Percentiles rank a stretch among this genome's conserved stretches.
phyloP scores from a whole-genome alignment of 495 filamentous ascomycete species.

The Neurospora tetraspora region DNA sequence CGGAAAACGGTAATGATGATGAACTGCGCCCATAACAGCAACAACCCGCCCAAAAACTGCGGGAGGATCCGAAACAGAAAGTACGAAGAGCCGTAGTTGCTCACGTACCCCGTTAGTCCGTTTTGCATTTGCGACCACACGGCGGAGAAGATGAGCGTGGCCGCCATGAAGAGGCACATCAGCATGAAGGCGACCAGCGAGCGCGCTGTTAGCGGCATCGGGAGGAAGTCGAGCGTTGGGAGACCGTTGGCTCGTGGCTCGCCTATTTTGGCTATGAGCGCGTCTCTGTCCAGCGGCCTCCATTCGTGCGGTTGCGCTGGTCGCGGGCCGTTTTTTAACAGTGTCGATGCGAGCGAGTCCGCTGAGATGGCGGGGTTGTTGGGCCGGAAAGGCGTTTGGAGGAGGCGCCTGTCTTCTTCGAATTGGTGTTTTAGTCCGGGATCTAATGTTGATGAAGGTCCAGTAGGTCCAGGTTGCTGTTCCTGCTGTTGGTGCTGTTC shows the following conservation, averaged over 20 bases:
- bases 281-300: slow-evolving; percentile 13
- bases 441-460: neutral
- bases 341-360: slow-evolving; percentile 20
- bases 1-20: slow-evolving; percentile 68
- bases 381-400: slow-evolving; percentile 1
- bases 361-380: slow-evolving; percentile 13
- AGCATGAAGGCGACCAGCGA: slow-evolving; percentile 48
- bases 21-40: slow-evolving; percentile 66
- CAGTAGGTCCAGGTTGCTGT: neutral
- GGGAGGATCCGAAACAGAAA: slow-evolving; percentile 81
- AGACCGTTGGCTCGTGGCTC: slow-evolving; percentile 5
- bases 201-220: slow-evolving; percentile 52
- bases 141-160: slow-evolving; percentile 60
- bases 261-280: slow-evolving; percentile 7
- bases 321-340: slow-evolving; percentile 13
- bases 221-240: slow-evolving; percentile 54
- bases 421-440: neutral
- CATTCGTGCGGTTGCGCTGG: slow-evolving; percentile 21
- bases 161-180: slow-evolving; percentile 60
- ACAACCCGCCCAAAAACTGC: slow-evolving; percentile 59
- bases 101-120: slow-evolving; percentile 56
- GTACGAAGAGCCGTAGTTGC: slow-evolving; percentile 60
- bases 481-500: slow-evolving; percentile 1
- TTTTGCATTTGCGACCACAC: slow-evolving; percentile 53
- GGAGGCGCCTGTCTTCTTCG: neutral